Base-by-base conservation (phyloP, 176 grass and related monocot genomes). In the Chrysopogon serrulatus region DNA sequence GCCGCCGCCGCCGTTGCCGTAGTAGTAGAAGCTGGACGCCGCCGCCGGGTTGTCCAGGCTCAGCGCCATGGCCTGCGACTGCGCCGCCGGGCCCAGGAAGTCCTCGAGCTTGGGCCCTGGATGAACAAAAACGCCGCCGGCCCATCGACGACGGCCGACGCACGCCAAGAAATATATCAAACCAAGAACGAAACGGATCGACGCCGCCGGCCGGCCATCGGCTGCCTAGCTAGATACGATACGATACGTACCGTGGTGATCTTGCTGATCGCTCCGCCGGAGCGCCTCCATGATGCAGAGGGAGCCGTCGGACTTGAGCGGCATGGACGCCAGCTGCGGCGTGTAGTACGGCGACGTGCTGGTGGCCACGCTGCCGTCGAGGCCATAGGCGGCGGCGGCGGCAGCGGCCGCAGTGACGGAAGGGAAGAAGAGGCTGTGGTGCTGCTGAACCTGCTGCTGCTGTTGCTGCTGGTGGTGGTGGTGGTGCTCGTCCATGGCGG, bases 231-330 rank as follows among this genome's bases (percentile, higher is more conserved):
- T 48, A 51, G 48, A n/a, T n/a, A n/a, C n/a, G n/a, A n/a, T n/a
- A n/a, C n/a, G n/a, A 14, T 21, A 23, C 18, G 4, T 83, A 90
- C 88, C 89, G 2, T 90, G 47, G 49, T 89, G 86, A 62, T 98
- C 87, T 67, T 92, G 89, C 66, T 94, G 89, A 71, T 96, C 93
- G 45, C 86, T 90, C 51, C 90, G 73, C 33, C 80, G 82, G 73
- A 99, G 96, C n/a, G 93, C 96, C 81, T 99, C 96, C 96, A 99
- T 99, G 78, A 99, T 95, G 90, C 96, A 96, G 71, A 99, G 96
- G 24, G 96, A 96, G 26, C 96, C 93, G 39, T 99, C 93, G 26
- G 96, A 99, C 70, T 96, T 96, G 83, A 99, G 91, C 16, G 96
- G 96, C 89, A 99, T 99, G 83, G 96, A 96, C 34, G 93, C 89